These are phyloP conservation scores for Podaxis sp. DNA, from an alignment of 768 basidiomycete species.

Conservation along the genomic window DNA sequence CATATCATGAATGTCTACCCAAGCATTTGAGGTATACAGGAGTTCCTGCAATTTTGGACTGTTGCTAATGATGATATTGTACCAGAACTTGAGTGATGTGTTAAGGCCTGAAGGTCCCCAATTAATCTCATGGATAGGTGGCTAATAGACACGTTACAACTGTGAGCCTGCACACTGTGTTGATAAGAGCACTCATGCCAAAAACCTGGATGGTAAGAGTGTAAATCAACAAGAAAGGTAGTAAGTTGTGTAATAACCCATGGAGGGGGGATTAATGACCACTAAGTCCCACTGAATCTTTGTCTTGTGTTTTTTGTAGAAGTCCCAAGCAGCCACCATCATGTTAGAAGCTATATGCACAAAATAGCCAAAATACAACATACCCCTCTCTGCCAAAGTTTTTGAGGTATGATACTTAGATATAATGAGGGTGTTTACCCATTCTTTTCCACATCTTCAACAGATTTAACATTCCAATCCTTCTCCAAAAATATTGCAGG, in stretches of 20 bases:
- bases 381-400: constrained; percentile 63
- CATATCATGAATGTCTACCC: constrained; percentile 57
- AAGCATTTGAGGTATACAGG: constrained; percentile 24
- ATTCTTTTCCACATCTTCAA: constrained; percentile 44
- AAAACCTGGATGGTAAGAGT: constrained; percentile 25
- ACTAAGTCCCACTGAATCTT: constrained; percentile 51
- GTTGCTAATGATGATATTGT: constrained; percentile 26
- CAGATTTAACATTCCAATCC: constrained; percentile 61
- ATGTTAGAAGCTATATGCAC: background rate
- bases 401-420: constrained; percentile 65
- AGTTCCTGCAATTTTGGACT: constrained; percentile 22
- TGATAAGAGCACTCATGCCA: constrained; percentile 22
- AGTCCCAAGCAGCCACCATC: constrained; percentile 40
- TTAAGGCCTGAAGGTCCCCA: constrained; percentile 34
- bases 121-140: constrained; percentile 40
- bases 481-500: constrained; percentile 41
- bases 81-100: constrained; percentile 33
- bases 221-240: constrained; percentile 1
- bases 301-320: constrained; percentile 41
- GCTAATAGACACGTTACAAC: constrained; percentile 26
- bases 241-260: constrained; percentile 20
- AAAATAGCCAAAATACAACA: background rate
- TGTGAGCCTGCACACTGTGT: background rate
- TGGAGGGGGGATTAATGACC: constrained; percentile 55
- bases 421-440: constrained; percentile 41